phyloP scores from a whole-genome alignment of 495 filamentous ascomycete species.

The Cryomyces minteri region DNA sequence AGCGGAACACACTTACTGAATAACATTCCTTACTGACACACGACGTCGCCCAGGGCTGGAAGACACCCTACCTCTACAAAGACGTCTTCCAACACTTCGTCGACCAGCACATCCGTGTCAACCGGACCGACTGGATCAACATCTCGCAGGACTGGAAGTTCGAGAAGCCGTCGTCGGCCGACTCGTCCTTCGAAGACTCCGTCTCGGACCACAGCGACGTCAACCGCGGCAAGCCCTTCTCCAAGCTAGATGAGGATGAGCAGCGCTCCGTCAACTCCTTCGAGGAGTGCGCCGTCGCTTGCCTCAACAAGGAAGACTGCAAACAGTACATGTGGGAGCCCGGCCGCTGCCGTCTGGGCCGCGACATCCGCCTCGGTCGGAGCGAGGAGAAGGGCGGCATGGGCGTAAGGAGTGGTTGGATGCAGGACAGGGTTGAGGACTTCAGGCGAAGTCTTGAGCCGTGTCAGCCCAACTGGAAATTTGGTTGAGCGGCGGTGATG shows the following conservation, averaged over 20 bases:
- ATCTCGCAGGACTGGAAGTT: slow-evolving; percentile 10
- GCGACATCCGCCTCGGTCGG: slow-evolving; percentile 5
- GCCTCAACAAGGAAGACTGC: slow-evolving; percentile 2
- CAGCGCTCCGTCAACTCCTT: slow-evolving; percentile 1
- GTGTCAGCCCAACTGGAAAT: slow-evolving; percentile 3
- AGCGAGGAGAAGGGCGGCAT: slow-evolving; percentile 3
- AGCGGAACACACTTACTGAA: not conserved
- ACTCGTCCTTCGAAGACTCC: not conserved
- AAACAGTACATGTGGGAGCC: slow-evolving; percentile 8
- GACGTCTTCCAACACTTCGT: slow-evolving; percentile 17
- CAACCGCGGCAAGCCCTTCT: not conserved
- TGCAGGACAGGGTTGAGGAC: slow-evolving; percentile 1
- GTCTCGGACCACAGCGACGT: too few species aligned
- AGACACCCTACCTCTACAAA: slow-evolving; percentile 11
- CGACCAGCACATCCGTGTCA: slow-evolving; percentile 7
- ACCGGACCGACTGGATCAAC: slow-evolving; percentile 17
- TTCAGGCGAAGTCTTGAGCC: slow-evolving; percentile 1
- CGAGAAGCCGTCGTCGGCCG: not conserved
- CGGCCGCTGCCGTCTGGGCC: slow-evolving; percentile 7
- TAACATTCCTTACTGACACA: not conserved
- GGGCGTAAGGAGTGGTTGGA: slow-evolving; percentile 5
- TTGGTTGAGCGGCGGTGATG: too few species aligned
- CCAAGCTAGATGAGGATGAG: slow-evolving; percentile 3
- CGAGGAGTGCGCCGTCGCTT: slow-evolving; percentile 7
- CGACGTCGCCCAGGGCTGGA: slow-evolving; percentile 9